Base-by-base conservation (phyloP, 2,329 filamentous ascomycete genomes). In the Botrytis fabae region DNA sequence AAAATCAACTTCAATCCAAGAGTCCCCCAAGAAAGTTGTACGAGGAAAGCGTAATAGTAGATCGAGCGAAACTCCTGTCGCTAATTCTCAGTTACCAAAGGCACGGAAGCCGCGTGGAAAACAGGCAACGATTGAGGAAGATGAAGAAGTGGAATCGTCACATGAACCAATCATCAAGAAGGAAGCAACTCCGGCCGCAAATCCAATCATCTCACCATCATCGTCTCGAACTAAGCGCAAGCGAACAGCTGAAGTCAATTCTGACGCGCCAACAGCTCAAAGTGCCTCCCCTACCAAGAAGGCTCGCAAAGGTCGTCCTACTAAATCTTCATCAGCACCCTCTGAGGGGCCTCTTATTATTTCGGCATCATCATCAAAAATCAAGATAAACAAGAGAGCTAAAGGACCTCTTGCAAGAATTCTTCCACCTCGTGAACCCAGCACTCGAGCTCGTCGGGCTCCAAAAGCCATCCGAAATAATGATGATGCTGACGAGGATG, bases 381-480 rank as follows among this genome's bases (percentile, higher is more conserved):
- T 35, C 28, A 69, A 60, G 44, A 16, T 51, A 40, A 61, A 48
- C 25, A 59, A 68, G 54, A 73, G 71, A 54, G 69, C 69, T 44
- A 64, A 64, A 54, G 59, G 48, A 4, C 65, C 74, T 59, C 62
- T 61, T 32, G 61, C 73, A 44, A 69, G 59, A 25, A 59, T 65
- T 22, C 68, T 74, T 28, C 73, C 74, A 59, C 75, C 74, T 22
- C 72, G 73, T 32, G 73, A 77, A 64, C 73, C 71, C 25, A 78
- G 78, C 59, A 76, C 75, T 20, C 73, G 78, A 59, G 73, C 74
- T 14, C 70, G 77, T 48, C 76, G 76, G 44, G 75, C 78, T 22
- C 75, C 74, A 20, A 71, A 74, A 57, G 62, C 69, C 10, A 71
- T 75, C 8, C 66, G 74, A 61, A 75, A 73, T 32, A 28, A 75